Conservation (phyloP, 371 early-diverging fungal genomes). For the Nosema granulosis region DNA sequence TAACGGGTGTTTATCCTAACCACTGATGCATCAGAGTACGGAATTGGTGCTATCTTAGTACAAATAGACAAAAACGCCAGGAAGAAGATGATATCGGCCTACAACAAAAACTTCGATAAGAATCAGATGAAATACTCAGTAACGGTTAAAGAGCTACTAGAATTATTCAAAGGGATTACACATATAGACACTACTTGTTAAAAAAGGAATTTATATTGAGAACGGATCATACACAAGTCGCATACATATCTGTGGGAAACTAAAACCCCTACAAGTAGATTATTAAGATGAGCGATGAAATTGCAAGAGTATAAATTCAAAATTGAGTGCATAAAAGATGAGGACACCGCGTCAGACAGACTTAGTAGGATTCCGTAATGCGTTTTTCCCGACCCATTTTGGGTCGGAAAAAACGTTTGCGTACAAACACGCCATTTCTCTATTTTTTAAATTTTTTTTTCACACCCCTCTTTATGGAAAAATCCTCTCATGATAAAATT, state of each 20-base stretch:
- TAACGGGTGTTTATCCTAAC: background rate
- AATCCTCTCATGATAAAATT: too few species aligned
- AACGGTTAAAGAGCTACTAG: constrained; percentile 7
- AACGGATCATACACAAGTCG: background rate
- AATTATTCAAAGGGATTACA: background rate
- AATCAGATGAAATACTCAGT: background rate
- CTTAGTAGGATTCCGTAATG: too few species aligned
- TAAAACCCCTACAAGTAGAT: background rate
- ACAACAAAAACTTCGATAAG: background rate
- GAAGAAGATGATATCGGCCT: constrained; percentile 26
- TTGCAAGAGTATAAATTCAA: constrained; percentile 26
- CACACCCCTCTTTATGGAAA: too few species aligned
- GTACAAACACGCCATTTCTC: too few species aligned
- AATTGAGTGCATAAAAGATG: constrained; percentile 2
- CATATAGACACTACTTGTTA: background rate
- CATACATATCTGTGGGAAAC: background rate
- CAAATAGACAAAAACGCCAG: background rate
- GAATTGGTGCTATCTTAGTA: constrained; percentile 15
- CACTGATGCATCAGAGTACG: constrained; percentile 8
- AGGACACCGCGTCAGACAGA: constrained; percentile 4
- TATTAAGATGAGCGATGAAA: background rate
- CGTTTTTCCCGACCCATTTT: too few species aligned
- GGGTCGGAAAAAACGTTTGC: too few species aligned
- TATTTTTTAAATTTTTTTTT: too few species aligned
- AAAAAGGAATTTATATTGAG: constrained; percentile 5